Percentiles rank a stretch among this genome's conserved stretches.
These are phyloP conservation scores for Phytopythium oedochilum DNA, from an alignment of 352 stramenopile species.

Conservation along the genomic window DNA sequence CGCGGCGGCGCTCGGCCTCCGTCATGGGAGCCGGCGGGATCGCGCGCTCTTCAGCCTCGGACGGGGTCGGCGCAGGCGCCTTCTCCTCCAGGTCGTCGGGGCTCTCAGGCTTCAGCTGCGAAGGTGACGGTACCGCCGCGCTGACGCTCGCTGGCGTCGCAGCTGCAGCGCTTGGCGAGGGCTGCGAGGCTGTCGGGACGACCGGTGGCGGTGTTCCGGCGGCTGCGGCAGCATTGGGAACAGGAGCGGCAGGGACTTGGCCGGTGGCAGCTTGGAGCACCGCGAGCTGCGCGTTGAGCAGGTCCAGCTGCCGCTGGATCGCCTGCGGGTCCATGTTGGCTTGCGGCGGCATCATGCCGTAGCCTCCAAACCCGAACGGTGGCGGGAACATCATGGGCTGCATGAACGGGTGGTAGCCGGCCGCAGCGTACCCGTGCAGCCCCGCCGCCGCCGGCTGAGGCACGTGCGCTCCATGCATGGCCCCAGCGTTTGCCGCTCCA, in stretches of 20 bases:
- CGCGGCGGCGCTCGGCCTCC: constrained; percentile 41
- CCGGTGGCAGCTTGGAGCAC: constrained; percentile 35
- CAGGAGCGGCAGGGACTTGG: constrained; percentile 1
- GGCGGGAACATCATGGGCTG: constrained; percentile 56
- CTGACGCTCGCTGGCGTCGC: background rate
- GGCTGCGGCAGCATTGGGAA: constrained; percentile 5
- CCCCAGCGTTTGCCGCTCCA: background rate
- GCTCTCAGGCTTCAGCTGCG: background rate
- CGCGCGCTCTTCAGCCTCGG: constrained; percentile 20
- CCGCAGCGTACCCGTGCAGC: constrained; percentile 22
- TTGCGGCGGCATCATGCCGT: constrained; percentile 38
- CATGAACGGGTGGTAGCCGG: constrained; percentile 54
- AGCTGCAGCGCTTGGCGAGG: background rate
- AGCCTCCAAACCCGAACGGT: constrained; percentile 51
- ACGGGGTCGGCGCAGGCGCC: constrained; percentile 8
- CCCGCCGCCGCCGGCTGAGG: constrained; percentile 12
- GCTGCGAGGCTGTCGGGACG: background rate
- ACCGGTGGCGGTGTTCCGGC: constrained; percentile 2
- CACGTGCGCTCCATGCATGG: constrained; percentile 1
- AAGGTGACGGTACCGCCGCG: background rate
- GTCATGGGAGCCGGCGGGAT: constrained; percentile 33
- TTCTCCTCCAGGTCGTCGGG: constrained; percentile 40
- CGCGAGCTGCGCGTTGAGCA: constrained; percentile 42
- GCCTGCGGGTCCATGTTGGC: constrained; percentile 33
- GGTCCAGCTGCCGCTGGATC: constrained; percentile 51